Evolutionary conservation across 2,329 filamentous ascomycete genomes (phyloP), one percentile per base, ranked within the genome.

Genomic region (Torrubiella hemipterigena): DNA sequence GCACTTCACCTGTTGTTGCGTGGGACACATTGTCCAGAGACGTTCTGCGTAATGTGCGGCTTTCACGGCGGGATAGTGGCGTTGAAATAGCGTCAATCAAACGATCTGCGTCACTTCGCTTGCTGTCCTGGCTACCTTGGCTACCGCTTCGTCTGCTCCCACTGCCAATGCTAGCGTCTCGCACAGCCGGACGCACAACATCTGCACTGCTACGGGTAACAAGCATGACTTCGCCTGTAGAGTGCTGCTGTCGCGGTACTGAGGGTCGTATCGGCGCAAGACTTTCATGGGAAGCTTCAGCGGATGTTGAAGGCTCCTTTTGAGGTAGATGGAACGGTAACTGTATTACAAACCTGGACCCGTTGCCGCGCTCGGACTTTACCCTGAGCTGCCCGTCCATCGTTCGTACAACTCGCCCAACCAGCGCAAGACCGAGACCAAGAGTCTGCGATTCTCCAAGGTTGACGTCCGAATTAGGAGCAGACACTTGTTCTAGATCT

Each of bases 381-480:
- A 94, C 58, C 2, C 84, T 74, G 18, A 94, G 55, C 46, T 93
- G 86, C 0, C 86, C 87, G 36, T 89, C 79, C 82, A 93, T 91
- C 46, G 86, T 93, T n/a, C 77, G 73, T 19, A 94, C 67, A 21
- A 85, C 83, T 22, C 86, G 73, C 12, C 83, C 81, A n/a, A 93
- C 86, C 10, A 93, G 67, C 1, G 86, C 86, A n/a, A 94, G 65
- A 0, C 86, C 87, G 8, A 94, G 67, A 0, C 87, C 87, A 2
- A 93, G 55, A 0, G 75, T 76, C 29, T 59, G 55, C 13, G 50
- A 38, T 14, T 58, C 21, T 21, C 44, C 15, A 35, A 42, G n/a
- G 10, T 54, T 49, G 15, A 59, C 51, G 1, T 50, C 11, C 11
- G 7, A 14, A 12, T 14, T 15, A 4, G 20, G 20, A 1, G 52